Base-by-base conservation (phyloP, 2,329 filamentous ascomycete genomes). In the Cercospora beticola region DNA sequence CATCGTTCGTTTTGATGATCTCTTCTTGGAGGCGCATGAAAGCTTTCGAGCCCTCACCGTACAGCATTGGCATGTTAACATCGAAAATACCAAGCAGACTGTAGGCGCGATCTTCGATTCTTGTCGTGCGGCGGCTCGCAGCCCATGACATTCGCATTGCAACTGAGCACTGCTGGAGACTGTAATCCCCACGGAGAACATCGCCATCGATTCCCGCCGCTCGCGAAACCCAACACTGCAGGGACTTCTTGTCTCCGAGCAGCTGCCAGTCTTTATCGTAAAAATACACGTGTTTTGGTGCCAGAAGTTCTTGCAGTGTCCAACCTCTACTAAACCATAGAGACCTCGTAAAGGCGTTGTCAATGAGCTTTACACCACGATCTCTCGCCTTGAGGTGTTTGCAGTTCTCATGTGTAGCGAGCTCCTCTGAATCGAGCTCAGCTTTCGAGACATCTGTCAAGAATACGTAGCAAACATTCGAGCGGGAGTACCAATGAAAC, bases 21-120 rank as follows among this genome's bases (percentile, higher is more conserved):
- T 43, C 60, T 23, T 23, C 33, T 16, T 62, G 60, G 1, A 62
- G 60, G 1, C 40, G 40, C 33, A 31, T 46, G 40, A 46, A 62
- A 6, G 60, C 60, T 21, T 52, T 62, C 1, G 2, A 4, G 23
- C 60, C 60, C 18, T 62, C 60, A 3, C 60, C 60, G 2, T 62
- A 62, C 8, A 62, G 33, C 60, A 62, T 43, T 4, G 60, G 60
- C 33, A 62, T 49, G 16, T 49, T 43, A 12, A 62, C 60, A 30
- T 62, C 40, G 26, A 62, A 62, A 1, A 62, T 1, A 1, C 60
- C 60, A 30, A 62, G 60, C 12, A 62, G 12, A 62, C 60, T 40
- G 7, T 62, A 62, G 7, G 60, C 60, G 1, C 21, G 21, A 21
- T 62, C 60, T 12, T 62, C 60, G 18, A 40, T n/a, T 3, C 60